A percentile compares a stretch with the other conserved stretches of the same genome.
phyloP scores from a whole-genome alignment of 108 stramenopile genomes.

The Phaeodactylum tricornutum region DNA sequence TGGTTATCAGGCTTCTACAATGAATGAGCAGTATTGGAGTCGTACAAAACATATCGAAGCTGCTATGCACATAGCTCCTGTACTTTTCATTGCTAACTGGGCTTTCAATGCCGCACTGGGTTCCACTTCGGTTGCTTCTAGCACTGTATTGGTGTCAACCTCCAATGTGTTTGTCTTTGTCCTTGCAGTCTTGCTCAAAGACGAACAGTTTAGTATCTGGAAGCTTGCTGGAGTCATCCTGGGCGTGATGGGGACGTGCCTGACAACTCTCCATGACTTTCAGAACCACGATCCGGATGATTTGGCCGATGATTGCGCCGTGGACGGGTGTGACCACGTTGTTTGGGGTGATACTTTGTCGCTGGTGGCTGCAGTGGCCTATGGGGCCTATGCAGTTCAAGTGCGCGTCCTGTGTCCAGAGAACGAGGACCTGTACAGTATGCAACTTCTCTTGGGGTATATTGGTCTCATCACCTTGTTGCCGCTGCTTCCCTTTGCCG shows the following conservation, averaged over 20 bases:
- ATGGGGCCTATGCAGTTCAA: conserved; percentile 22
- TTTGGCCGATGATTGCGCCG: background rate
- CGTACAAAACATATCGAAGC: conserved; percentile 19
- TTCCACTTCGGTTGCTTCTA: conserved; percentile 15
- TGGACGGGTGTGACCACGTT: background rate
- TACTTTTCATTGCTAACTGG: conserved; percentile 21
- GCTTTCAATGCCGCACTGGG: conserved; percentile 16
- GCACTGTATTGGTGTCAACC: conserved; percentile 14
- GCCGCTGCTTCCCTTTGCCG: conserved; percentile 8
- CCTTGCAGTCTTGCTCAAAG: conserved; percentile 11
- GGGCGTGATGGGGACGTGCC: conserved; percentile 8
- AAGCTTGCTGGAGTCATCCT: conserved; percentile 14
- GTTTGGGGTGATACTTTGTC: conserved; percentile 16
- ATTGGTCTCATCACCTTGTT: conserved; percentile 12
- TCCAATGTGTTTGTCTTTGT: conserved; percentile 15
- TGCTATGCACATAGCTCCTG: conserved; percentile 16
- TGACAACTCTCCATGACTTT: conserved; percentile 18
- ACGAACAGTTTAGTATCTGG: conserved; percentile 9
- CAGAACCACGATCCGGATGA: conserved; percentile 9
- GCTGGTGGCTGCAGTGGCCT: conserved; percentile 12
- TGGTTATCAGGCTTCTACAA: background rate
- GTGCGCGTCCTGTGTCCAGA: conserved; percentile 17
- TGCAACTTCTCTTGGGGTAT: conserved; percentile 22
- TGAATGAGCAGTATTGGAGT: too few relatives aligned
- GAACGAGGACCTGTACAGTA: conserved; percentile 19